phyloP scores from a whole-genome alignment of 202 grass and related monocot genomes.

The Cymbopogon flexuosus region DNA sequence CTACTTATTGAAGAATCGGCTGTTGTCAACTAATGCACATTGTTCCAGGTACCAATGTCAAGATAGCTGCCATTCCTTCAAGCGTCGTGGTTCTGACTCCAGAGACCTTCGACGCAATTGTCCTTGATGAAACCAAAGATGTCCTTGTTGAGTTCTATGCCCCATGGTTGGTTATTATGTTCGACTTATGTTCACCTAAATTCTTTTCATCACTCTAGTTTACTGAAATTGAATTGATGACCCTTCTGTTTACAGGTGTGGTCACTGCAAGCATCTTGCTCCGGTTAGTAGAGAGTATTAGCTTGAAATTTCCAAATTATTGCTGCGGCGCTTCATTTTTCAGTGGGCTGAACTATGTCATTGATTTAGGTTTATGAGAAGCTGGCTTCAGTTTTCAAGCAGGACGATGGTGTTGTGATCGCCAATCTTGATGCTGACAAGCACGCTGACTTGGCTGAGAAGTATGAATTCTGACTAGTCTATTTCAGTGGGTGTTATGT shows the following conservation, averaged over 20 bases:
- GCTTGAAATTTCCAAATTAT: constrained; percentile 10
- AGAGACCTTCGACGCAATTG: constrained; percentile 72
- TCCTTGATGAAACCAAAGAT: constrained; percentile 93
- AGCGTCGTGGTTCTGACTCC: constrained; percentile 65
- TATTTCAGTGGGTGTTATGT: background rate
- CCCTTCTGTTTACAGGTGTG: constrained; percentile 62
- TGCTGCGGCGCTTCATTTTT: constrained; percentile 5
- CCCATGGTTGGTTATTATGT: constrained; percentile 62
- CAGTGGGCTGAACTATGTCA: constrained; percentile 17
- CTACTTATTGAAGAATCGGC: background rate
- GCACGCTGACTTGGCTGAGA: constrained; percentile 72
- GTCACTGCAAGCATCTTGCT: constrained; percentile 96
- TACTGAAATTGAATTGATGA: background rate
- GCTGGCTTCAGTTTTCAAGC: constrained; percentile 62
- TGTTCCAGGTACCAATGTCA: constrained; percentile 81
- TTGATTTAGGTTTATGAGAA: constrained; percentile 82
- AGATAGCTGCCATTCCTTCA: constrained; percentile 71
- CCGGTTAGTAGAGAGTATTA: constrained; percentile 55
- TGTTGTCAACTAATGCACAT: background rate
- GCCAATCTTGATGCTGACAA: constrained; percentile 98
- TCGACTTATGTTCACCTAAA: background rate
- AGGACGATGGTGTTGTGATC: constrained; percentile 66
- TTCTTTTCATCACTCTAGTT: constrained; percentile 1
- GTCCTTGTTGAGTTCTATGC: constrained; percentile 99
- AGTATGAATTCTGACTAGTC: constrained; percentile 47